These are phyloP conservation scores for Phytophthora fragariae DNA, from an alignment of 352 stramenopile species.

Conservation along the genomic window DNA sequence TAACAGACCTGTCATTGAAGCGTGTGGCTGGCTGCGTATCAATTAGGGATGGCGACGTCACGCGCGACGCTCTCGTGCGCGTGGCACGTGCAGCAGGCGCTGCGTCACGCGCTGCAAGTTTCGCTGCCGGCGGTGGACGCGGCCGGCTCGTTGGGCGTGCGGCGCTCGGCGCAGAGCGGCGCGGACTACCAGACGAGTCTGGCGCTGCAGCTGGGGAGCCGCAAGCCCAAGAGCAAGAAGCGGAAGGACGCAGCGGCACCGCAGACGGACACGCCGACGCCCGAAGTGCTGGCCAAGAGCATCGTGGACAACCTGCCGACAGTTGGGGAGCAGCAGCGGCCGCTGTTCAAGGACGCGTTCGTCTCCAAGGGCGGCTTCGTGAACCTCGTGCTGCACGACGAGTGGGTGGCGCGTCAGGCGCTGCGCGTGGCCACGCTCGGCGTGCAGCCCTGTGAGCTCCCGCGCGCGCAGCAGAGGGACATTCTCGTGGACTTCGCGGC, in stretches of 20 bases:
- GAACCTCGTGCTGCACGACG: slow-evolving; percentile 76
- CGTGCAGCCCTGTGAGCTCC: slow-evolving; percentile 36
- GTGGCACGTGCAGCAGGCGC: slow-evolving; percentile 53
- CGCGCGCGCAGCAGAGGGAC: slow-evolving; percentile 26
- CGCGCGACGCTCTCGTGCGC: slow-evolving; percentile 52
- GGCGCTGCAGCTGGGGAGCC: slow-evolving; percentile 64
- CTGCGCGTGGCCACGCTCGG: slow-evolving; percentile 67
- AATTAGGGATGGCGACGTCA: neutral
- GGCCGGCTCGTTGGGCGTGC: slow-evolving; percentile 55
- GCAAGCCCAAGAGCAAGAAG: slow-evolving; percentile 9
- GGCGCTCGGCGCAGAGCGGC: slow-evolving; percentile 65
- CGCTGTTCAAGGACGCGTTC: slow-evolving; percentile 51
- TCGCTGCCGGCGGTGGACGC: slow-evolving; percentile 44
- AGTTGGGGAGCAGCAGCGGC: slow-evolving; percentile 8
- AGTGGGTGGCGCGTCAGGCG: slow-evolving; percentile 71
- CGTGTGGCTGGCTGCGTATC: no score
- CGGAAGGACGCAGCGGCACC: no score
- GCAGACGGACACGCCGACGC: slow-evolving; percentile 12
- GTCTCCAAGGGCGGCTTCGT: slow-evolving; percentile 79
- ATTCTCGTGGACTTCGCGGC: slow-evolving; percentile 87
- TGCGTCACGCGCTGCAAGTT: slow-evolving; percentile 49
- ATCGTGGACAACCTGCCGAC: slow-evolving; percentile 37
- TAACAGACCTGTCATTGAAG: neutral
- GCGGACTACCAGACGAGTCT: slow-evolving; percentile 85
- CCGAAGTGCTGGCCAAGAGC: slow-evolving; percentile 51